phyloP scores from a whole-genome alignment of 306 rosid species.

The Mimosa bimucronata region DNA sequence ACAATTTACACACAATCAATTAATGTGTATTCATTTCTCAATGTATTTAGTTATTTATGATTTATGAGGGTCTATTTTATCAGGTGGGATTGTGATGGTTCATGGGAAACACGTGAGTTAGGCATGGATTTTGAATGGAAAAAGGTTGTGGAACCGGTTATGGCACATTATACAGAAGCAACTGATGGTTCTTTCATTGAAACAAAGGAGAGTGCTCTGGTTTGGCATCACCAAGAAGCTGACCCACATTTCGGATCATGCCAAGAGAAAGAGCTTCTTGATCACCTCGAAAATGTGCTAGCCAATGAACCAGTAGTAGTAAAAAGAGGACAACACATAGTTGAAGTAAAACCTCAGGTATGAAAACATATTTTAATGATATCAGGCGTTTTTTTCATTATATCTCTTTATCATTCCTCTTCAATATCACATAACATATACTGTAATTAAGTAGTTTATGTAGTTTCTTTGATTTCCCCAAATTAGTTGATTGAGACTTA shows the following conservation, averaged over 20 bases:
- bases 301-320: conserved; percentile 79
- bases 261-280: conserved; percentile 82
- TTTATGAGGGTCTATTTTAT: not conserved
- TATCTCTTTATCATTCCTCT: too few relatives aligned
- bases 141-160: conserved; percentile 59
- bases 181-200: conserved; percentile 85
- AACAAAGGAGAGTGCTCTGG: conserved; percentile 72
- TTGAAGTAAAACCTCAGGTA: conserved; percentile 87
- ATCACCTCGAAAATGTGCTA: conserved; percentile 74
- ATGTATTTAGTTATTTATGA: not conserved
- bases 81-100: conserved; percentile 61
- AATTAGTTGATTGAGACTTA: too few relatives aligned
- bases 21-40: not conserved
- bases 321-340: conserved; percentile 70
- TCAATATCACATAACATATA: too few relatives aligned
- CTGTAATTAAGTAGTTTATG: too few relatives aligned
- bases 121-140: conserved; percentile 63
- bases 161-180: conserved; percentile 79
- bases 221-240: conserved; percentile 76
- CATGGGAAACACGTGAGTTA: conserved; percentile 60
- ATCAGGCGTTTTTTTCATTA: too few relatives aligned
- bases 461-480: too few relatives aligned
- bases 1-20: not conserved
- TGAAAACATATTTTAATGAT: not conserved
- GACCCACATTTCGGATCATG: conserved; percentile 67